Evolutionary conservation across 176 grass and related monocot species (phyloP).

Genomic region (Alloteropsis semialata): DNA sequence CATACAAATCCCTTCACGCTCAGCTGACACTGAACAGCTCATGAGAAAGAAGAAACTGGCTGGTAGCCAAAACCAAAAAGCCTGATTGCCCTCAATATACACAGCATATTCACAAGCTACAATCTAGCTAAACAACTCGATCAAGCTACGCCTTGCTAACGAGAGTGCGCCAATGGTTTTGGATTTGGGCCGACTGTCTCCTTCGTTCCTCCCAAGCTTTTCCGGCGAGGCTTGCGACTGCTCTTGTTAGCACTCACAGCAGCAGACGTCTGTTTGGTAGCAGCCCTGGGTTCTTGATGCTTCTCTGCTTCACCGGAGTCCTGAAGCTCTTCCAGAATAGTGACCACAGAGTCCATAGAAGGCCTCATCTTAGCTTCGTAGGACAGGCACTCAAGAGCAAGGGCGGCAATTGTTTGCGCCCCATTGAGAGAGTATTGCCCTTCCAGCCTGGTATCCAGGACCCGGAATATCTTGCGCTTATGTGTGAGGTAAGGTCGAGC

Average conservation of each 20-base stretch:
- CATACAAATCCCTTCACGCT: slow-evolving; percentile 9
- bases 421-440: slow-evolving; percentile 53
- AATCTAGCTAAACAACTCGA: slow-evolving; percentile 16
- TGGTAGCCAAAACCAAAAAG: slow-evolving; percentile 1
- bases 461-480: slow-evolving; percentile 74
- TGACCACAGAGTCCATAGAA: slow-evolving; percentile 46
- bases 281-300: slow-evolving; percentile 28
- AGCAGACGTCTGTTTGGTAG: too few species aligned
- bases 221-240: slow-evolving; percentile 21
- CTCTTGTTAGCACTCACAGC: slow-evolving; percentile 6
- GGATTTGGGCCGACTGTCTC: slow-evolving; percentile 18
- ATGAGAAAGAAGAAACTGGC: background rate
- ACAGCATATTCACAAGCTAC: slow-evolving; percentile 48
- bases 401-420: slow-evolving; percentile 55
- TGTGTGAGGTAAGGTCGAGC: slow-evolving; percentile 63
- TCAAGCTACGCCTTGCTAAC: slow-evolving; percentile 4
- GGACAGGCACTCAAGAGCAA: slow-evolving; percentile 52
- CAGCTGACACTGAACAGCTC: slow-evolving; percentile 13
- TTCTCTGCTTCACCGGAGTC: slow-evolving; percentile 27
- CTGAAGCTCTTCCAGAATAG: slow-evolving; percentile 50
- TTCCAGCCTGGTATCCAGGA: slow-evolving; percentile 60
- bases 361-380: slow-evolving; percentile 59
- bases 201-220: slow-evolving; percentile 39
- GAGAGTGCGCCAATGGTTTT: slow-evolving; percentile 5
- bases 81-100: slow-evolving; percentile 29